Evolutionary conservation across 2,329 filamentous ascomycete genomes (phyloP), one percentile per base, ranked within the genome.

Genomic region (Xylariaceae sp.): DNA sequence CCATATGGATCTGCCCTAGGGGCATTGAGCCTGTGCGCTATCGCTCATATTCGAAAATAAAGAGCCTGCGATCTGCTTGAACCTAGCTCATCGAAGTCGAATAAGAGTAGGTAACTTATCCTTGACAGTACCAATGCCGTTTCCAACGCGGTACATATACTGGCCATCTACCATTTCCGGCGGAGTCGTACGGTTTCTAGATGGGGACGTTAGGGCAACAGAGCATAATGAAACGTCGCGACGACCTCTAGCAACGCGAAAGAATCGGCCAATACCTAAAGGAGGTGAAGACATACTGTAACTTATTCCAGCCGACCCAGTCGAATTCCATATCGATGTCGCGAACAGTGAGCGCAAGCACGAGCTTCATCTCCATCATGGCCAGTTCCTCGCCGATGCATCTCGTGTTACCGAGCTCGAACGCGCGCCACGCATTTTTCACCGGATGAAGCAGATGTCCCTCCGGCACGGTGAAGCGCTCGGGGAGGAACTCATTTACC

Each of bases 401-500:
- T 7, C 59, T 62, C 8, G 66, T 58, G 6, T 66, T 67, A 0
- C 72, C 72, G 9, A 64, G 43, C 26, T 75, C 73, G 31, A 74
- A 75, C 1, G 70, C 66, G 0, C 72, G 62, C 61, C 62, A 75
- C 2, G 71, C 69, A 39, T 63, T 48, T 17, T 63, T 61, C 3
- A 31, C 56, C 66, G 63, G 56, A 56, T 71, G 53, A n/a, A 64
- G 44, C 44, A 56, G 39, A 66, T 66, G 5, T 12, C 19, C 39
- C 9, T 62, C 47, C 5, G 26, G 17, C 12, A 65, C 64, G 11
- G 75, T 61, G 64, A 74, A 77, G 12, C 76, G 70, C n/a, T 76
- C 73, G 0, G 75, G 75, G 2, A 75, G 53, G 67, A 77, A 79
- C 9, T 63, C 58, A 3, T 63, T 53, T 0, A 70, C 67, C 6